Conservation (phyloP, 805 yeast genomes). For the Starmera quercuum region DNA sequence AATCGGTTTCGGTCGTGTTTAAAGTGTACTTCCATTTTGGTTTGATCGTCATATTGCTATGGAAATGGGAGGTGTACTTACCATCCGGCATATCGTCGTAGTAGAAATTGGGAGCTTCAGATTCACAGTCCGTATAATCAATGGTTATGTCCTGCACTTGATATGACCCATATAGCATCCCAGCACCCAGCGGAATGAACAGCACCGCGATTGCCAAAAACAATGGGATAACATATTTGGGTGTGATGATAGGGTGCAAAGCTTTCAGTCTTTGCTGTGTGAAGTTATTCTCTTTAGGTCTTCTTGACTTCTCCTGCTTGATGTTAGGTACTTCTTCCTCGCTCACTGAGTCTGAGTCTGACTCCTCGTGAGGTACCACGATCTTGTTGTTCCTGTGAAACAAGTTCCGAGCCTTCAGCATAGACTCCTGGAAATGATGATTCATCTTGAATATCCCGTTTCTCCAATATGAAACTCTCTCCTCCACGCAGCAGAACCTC, state of each 20-base stretch:
- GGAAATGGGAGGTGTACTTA: conserved; percentile 52
- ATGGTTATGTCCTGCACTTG: conserved; percentile 65
- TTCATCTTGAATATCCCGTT: too few species aligned
- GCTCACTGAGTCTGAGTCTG: conserved; percentile 35
- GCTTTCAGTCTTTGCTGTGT: conserved; percentile 57
- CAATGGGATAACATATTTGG: conserved; percentile 80
- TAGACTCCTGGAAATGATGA: background rate
- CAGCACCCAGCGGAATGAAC: conserved; percentile 87
- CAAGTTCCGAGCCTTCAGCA: conserved; percentile 17
- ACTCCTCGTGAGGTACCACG: conserved; percentile 12
- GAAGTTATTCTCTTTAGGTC: conserved; percentile 69
- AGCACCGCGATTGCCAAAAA: conserved; percentile 68
- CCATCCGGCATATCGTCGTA: conserved; percentile 49
- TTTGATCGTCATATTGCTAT: conserved; percentile 25
- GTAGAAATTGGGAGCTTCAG: conserved; percentile 34
- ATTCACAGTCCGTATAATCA: conserved; percentile 68
- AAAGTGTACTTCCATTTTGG: conserved; percentile 65
- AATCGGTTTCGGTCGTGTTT: conserved; percentile 34
- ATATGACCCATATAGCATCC: conserved; percentile 61
- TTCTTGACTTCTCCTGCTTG: conserved; percentile 41
- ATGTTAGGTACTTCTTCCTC: conserved; percentile 32
- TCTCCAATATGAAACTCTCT: too few species aligned
- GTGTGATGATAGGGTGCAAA: conserved; percentile 79
- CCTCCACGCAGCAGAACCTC: too few species aligned
- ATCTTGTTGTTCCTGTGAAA: conserved; percentile 11